Evolutionary conservation across 192 early-diverging fungal genomes (phyloP).

Genomic region (Coemansia sp.): DNA sequence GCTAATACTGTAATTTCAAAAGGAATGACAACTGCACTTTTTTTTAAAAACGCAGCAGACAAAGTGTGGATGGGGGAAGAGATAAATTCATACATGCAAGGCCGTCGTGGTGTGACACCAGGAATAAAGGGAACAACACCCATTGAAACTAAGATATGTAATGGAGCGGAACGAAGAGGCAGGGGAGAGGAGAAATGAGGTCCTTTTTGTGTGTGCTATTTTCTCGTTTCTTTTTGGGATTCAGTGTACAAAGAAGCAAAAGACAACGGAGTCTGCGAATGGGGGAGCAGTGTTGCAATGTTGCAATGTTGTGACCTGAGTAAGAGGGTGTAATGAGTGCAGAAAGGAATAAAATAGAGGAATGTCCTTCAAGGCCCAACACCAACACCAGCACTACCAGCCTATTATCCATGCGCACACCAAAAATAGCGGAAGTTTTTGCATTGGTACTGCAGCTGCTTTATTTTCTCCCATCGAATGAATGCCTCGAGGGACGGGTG

Average conservation of each 20-base stretch:
- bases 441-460: not conserved
- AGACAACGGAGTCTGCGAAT: not conserved
- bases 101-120: not conserved
- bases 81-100: not conserved
- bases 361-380: no score
- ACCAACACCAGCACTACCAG: no score
- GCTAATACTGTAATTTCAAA: no score
- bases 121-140: not conserved
- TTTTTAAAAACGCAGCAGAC: no score
- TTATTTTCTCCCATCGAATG: not conserved
- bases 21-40: no score
- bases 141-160: not conserved
- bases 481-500: not conserved
- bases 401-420: no score
- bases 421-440: constrained; percentile 3
- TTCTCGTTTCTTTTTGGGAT: not conserved
- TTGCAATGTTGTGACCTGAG: not conserved
- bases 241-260: constrained; percentile 1
- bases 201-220: not conserved
- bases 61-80: not conserved
- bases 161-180: no score
- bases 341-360: no score
- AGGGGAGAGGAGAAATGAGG: no score
- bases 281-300: no score
- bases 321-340: not conserved